These are phyloP conservation scores for Phaeosphaeria sp. DNA, from an alignment of 2,329 filamentous ascomycete species.

Conservation along the genomic window DNA sequence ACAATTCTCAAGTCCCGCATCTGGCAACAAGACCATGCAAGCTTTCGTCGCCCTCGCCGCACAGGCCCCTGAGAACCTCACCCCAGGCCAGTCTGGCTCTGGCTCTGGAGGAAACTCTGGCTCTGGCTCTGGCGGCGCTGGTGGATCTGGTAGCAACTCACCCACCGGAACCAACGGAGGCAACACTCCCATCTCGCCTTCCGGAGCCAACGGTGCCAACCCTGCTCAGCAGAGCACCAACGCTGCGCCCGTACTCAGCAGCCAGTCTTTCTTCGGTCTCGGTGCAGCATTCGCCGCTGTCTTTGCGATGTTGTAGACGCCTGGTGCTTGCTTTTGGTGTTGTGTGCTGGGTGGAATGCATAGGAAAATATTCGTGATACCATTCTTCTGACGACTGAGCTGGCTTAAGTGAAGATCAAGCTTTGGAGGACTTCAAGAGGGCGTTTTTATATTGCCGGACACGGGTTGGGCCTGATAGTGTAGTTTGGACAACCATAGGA, in stretches of 20 bases:
- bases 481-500: background rate
- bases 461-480: too few relatives aligned
- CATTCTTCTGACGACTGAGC: constrained; percentile 17
- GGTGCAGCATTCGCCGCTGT: constrained; percentile 33
- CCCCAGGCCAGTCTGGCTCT: constrained; percentile 42
- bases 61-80: constrained; percentile 49
- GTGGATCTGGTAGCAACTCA: constrained; percentile 3
- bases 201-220: constrained; percentile 15
- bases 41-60: constrained; percentile 47
- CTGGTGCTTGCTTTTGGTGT: background rate
- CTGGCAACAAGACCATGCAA: constrained; percentile 46
- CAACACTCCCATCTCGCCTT: constrained; percentile 16
- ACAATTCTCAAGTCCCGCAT: constrained; percentile 30
- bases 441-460: background rate
- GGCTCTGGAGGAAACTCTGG: constrained; percentile 11
- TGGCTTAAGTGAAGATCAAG: constrained; percentile 12
- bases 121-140: constrained; percentile 19
- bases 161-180: constrained; percentile 8
- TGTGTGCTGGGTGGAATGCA: background rate
- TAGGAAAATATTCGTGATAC: constrained; percentile 3
- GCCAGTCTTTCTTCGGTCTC: constrained; percentile 34
- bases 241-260: constrained; percentile 27
- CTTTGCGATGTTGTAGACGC: constrained; percentile 33
- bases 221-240: constrained; percentile 37
- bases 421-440: constrained; percentile 4